Conservation (phyloP, 371 early-diverging fungal genomes). For the Parasitella parasitica region DNA sequence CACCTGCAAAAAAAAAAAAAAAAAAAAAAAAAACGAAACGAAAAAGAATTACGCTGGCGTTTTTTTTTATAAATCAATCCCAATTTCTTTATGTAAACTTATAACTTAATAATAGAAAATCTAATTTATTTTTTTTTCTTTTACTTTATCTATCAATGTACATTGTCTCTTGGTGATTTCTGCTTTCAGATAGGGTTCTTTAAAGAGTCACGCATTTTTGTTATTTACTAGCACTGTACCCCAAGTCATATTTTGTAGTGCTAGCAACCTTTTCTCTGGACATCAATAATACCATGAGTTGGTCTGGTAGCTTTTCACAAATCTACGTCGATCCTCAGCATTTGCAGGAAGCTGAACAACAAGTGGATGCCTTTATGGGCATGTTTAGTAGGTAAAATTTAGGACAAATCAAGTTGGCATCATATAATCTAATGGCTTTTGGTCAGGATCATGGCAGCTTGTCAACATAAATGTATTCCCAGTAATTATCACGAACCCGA, state of each 20-base stretch:
- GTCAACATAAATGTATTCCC: constrained; percentile 89
- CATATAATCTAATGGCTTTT: not conserved
- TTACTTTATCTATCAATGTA: not conserved
- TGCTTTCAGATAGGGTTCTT: no score
- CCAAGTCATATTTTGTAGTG: not conserved
- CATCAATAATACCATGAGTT: constrained; percentile 27
- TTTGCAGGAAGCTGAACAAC: constrained; percentile 74
- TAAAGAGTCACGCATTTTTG: not conserved
- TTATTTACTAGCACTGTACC: not conserved
- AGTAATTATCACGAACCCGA: constrained; percentile 83
- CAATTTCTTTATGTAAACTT: not conserved
- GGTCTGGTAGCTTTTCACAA: constrained; percentile 41
- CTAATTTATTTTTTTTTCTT: not conserved
- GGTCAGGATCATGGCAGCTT: constrained; percentile 76
- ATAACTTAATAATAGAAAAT: not conserved
- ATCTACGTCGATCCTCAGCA: constrained; percentile 63
- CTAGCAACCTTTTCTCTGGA: not conserved
- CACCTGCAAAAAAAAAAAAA: not conserved
- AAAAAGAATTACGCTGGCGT: constrained; percentile 10
- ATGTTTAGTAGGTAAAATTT: constrained; percentile 69
- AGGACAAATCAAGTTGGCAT: no score
- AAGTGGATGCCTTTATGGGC: constrained; percentile 78
- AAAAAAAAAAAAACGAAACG: constrained; percentile 1
- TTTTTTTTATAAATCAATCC: not conserved
- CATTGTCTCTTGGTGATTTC: no score